phyloP scores from a whole-genome alignment of 2,329 filamentous ascomycete genomes.

The Fusarium fujikuroi region DNA sequence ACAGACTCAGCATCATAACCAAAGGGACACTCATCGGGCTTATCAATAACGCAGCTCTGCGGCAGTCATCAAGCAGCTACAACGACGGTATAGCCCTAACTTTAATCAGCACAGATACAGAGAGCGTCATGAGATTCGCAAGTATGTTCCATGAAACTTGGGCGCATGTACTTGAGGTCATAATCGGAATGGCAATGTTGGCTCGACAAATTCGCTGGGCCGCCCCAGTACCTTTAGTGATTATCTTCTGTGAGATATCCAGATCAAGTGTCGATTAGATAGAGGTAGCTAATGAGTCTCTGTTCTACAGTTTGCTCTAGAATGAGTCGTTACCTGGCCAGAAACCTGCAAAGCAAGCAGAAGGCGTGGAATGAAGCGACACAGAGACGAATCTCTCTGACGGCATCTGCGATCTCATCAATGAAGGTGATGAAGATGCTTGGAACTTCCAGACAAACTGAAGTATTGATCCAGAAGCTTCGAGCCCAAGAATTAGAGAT shows the following conservation, averaged over 20 bases:
- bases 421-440: not conserved
- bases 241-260: not conserved
- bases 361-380: not conserved
- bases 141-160: not conserved
- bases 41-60: not conserved
- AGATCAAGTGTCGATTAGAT: rapidly evolving
- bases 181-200: not conserved
- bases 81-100: not conserved
- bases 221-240: not conserved
- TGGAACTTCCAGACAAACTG: not conserved
- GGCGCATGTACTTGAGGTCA: not conserved
- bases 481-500: not conserved
- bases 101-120: not conserved
- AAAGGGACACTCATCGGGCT: not conserved
- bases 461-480: not conserved
- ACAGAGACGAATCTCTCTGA: not conserved
- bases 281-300: rapidly evolving
- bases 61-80: not conserved
- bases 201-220: not conserved
- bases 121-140: not conserved
- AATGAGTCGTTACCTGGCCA: not conserved
- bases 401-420: not conserved
- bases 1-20: not conserved
- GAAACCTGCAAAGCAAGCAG: not conserved
- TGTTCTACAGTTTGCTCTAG: rapidly evolving